Evolutionary conservation across 2,329 filamentous ascomycete genomes (phyloP).

Genomic region (Nigrospora osmanthi): DNA sequence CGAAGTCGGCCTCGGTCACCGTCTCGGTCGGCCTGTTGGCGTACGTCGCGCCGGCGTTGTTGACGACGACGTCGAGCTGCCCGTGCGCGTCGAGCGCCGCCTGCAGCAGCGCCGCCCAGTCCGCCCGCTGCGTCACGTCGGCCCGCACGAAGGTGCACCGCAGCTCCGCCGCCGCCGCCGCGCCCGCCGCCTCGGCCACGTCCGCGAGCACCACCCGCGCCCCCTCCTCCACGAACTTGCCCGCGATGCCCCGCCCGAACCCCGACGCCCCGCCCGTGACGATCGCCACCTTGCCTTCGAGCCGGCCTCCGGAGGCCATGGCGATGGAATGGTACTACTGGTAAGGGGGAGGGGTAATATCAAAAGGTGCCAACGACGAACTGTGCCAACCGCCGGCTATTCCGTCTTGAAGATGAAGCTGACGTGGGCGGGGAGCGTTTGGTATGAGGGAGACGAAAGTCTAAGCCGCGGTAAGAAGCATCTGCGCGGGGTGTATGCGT

Average conservation of each 20-base stretch:
- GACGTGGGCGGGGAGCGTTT: too few species aligned
- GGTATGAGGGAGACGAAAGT: too few species aligned
- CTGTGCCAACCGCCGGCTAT: too few species aligned
- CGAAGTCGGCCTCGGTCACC: slow-evolving; percentile 59
- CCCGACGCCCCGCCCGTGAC: slow-evolving; percentile 51
- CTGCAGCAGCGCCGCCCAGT: slow-evolving; percentile 45
- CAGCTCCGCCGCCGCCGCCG: slow-evolving; percentile 27
- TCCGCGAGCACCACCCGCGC: slow-evolving; percentile 55
- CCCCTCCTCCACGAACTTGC: slow-evolving; percentile 52
- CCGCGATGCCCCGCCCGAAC: slow-evolving; percentile 55
- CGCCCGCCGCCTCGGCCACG: slow-evolving; percentile 44
- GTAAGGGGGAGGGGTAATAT: too few species aligned
- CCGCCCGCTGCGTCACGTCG: slow-evolving; percentile 42
- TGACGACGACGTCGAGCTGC: slow-evolving; percentile 49
- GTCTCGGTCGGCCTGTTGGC: slow-evolving; percentile 53
- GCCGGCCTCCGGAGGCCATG: slow-evolving; percentile 17
- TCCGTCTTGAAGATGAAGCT: too few species aligned
- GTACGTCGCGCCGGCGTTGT: slow-evolving; percentile 54
- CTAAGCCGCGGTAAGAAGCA: too few species aligned
- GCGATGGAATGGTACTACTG: neutral
- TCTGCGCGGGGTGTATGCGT: too few species aligned
- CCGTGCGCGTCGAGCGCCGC: slow-evolving; percentile 37
- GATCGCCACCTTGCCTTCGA: slow-evolving; percentile 33
- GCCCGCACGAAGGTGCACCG: slow-evolving; percentile 29
- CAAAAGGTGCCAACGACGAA: too few species aligned